These are phyloP conservation scores for Solanum okadae DNA, from an alignment of 257 asterid genomes.

Conservation along the genomic window DNA sequence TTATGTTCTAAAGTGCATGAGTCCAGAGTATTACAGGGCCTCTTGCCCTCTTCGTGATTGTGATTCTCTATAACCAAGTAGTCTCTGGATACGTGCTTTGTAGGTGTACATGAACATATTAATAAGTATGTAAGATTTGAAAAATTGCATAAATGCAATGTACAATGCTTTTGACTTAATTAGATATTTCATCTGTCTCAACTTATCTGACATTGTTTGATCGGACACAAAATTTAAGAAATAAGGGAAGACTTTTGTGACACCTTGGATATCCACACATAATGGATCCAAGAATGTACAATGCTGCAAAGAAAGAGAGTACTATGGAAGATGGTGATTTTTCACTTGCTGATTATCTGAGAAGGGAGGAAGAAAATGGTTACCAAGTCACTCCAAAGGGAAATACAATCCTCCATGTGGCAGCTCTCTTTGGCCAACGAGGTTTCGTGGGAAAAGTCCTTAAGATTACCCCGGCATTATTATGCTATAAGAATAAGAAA, in stretches of 20 bases:
- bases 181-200: no score
- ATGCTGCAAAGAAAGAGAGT: neutral
- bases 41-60: no score
- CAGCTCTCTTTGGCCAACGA: neutral
- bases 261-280: neutral
- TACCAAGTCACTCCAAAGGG: constrained; percentile 6
- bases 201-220: no score
- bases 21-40: no score
- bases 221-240: no score
- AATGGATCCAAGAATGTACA: constrained; percentile 1
- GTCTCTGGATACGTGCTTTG: neutral
- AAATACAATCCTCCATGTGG: constrained; percentile 11
- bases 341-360: neutral
- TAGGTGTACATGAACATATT: neutral
- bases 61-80: neutral
- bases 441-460: neutral
- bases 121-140: no score
- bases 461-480: no score
- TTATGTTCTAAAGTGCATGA: no score
- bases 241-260: no score
- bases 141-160: no score
- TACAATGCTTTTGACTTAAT: neutral
- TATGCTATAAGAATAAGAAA: no score
- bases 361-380: neutral
- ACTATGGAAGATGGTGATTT: neutral